Evolutionary conservation across 2,329 filamentous ascomycete genomes (phyloP).

Genomic region (Didymella glomerata): DNA sequence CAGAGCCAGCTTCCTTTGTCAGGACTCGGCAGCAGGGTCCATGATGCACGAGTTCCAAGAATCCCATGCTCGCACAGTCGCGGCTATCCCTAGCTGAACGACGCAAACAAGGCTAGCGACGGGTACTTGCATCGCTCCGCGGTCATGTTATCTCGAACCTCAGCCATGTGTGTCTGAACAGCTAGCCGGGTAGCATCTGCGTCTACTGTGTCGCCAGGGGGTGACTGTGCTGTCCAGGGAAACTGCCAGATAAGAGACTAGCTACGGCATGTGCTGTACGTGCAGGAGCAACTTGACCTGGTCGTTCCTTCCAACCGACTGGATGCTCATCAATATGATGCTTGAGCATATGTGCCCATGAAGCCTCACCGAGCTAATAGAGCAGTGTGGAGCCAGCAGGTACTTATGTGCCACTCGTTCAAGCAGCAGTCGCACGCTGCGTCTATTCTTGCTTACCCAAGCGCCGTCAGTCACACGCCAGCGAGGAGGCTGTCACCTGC

Average conservation of each 20-base stretch:
- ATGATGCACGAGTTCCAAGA: conserved; percentile 8
- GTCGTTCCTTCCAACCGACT: neutral
- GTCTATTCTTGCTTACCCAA: conserved; percentile 16
- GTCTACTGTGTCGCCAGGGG: neutral
- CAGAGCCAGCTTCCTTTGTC: conserved; percentile 2
- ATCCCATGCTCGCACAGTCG: conserved; percentile 12
- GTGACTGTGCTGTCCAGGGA: neutral
- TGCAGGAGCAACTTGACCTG: neutral
- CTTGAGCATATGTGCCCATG: neutral
- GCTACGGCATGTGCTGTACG: neutral
- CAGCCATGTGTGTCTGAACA: neutral
- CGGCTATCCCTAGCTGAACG: conserved; percentile 4
- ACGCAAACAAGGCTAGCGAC: conserved; percentile 15
- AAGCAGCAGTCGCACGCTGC: conserved; percentile 5
- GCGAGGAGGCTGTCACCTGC: conserved; percentile 15
- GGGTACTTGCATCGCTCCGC: conserved; percentile 16
- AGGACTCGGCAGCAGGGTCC: conserved; percentile 8
- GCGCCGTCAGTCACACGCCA: conserved; percentile 19
- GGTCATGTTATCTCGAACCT: conserved; percentile 18
- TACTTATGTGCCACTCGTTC: conserved; percentile 2
- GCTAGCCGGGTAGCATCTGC: neutral
- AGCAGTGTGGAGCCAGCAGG: neutral
- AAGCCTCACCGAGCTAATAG: neutral
- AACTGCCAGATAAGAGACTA: neutral
- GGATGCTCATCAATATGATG: neutral